Evolutionary conservation across 345 rosid species (phyloP).

Genomic region (Gossypium raimondii): DNA sequence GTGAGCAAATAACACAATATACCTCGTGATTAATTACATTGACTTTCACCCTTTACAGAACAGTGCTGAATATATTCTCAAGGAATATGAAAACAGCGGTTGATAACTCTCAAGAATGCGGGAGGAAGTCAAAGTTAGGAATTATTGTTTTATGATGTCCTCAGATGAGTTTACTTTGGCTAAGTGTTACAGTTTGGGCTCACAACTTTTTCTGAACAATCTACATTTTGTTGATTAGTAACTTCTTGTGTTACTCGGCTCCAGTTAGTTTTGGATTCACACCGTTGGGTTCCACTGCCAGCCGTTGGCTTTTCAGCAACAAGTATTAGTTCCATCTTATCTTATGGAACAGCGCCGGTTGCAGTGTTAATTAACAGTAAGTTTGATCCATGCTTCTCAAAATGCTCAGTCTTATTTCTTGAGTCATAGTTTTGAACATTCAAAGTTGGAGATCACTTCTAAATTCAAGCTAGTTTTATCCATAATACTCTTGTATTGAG

Average conservation of each 20-base stretch:
- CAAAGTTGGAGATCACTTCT: not conserved
- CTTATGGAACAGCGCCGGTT: constrained; percentile 97
- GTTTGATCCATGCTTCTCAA: constrained; percentile 13
- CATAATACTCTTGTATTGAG: not conserved
- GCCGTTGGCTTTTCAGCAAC: constrained; percentile 75
- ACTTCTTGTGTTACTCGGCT: constrained; percentile 29
- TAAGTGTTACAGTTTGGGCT: not conserved
- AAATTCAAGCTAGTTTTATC: not conserved
- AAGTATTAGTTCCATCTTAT: constrained; percentile 56
- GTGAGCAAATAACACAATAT: too few relatives aligned
- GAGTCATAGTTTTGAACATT: not conserved
- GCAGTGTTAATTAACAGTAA: constrained; percentile 92
- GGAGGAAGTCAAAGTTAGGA: not conserved
- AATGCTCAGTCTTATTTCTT: not conserved
- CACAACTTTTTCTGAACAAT: constrained; percentile 8
- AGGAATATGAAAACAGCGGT: constrained; percentile 81
- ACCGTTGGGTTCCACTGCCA: constrained; percentile 95
- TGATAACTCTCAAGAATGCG: constrained; percentile 78
- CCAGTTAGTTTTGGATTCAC: constrained; percentile 96
- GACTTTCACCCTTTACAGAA: constrained; percentile 48
- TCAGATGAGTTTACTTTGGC: not conserved
- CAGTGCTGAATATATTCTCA: constrained; percentile 80
- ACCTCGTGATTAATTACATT: not conserved
- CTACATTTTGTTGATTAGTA: constrained; percentile 17
- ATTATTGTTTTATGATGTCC: constrained; percentile 2